These are phyloP conservation scores for Solanum stenotomum DNA, from an alignment of 257 asterid genomes.

Conservation along the genomic window DNA sequence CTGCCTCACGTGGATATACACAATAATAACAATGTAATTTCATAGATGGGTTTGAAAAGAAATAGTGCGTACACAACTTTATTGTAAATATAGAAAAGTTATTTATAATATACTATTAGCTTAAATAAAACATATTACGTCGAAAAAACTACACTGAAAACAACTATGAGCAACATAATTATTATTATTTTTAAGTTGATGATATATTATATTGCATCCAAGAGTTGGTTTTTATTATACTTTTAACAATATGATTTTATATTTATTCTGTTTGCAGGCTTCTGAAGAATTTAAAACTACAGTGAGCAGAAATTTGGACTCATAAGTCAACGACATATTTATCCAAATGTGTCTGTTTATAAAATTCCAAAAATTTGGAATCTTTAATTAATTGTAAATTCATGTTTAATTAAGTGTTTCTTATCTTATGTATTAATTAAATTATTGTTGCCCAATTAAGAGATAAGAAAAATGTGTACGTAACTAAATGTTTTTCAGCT, in stretches of 20 bases:
- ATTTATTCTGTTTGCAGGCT: conserved; percentile 27
- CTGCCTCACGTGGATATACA: background rate
- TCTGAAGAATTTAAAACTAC: conserved; percentile 58
- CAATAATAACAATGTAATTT: background rate
- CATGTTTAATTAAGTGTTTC: background rate
- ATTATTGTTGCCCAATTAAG: background rate
- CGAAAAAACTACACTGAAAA: too few relatives aligned
- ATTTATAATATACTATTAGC: fast-evolving
- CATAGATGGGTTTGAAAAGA: background rate
- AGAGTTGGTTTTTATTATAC: background rate
- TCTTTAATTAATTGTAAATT: background rate
- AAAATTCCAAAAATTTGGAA: background rate
- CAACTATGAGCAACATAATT: background rate
- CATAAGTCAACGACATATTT: background rate
- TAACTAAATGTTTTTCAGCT: background rate
- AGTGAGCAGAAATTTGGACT: conserved; percentile 8
- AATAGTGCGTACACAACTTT: fast-evolving
- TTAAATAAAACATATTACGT: too few relatives aligned
- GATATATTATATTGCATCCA: background rate
- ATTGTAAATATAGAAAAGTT: background rate
- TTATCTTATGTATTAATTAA: background rate
- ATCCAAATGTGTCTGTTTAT: background rate
- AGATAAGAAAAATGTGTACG: background rate
- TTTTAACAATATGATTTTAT: background rate
- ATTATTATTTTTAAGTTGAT: background rate